Conservation (phyloP, 495 filamentous ascomycete genomes). For the Aspergillus olivimuriae region DNA sequence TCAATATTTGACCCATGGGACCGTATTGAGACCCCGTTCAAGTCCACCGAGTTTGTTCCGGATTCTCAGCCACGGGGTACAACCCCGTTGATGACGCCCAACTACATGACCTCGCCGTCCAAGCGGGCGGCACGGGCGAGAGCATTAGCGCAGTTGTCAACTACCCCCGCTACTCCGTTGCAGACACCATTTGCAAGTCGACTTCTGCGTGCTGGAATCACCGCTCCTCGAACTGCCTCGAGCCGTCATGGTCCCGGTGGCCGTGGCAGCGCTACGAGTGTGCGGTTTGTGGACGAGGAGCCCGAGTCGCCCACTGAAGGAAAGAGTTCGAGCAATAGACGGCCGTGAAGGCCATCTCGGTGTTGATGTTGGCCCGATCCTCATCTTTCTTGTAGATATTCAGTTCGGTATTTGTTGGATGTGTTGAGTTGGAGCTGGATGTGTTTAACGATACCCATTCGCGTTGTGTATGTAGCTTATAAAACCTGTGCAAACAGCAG, state of each 20-base stretch:
- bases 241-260: conserved; percentile 24
- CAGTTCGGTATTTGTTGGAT: neutral
- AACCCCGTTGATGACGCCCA: conserved; percentile 46
- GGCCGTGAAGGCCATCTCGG: no score
- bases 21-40: conserved; percentile 43
- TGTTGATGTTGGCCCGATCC: no score
- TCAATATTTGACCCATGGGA: conserved; percentile 35
- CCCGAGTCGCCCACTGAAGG: conserved; percentile 40
- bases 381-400: neutral
- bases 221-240: conserved; percentile 20
- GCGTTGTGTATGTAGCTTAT: conserved; percentile 6
- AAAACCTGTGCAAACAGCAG: neutral
- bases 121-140: conserved; percentile 49
- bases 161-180: conserved; percentile 44
- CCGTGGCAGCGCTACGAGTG: conserved; percentile 32
- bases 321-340: conserved; percentile 33
- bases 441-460: conserved; percentile 14
- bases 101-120: conserved; percentile 51
- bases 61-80: conserved; percentile 28
- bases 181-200: conserved; percentile 43
- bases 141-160: conserved; percentile 43
- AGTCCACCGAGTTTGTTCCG: conserved; percentile 36
- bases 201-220: conserved; percentile 30
- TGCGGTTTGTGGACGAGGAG: conserved; percentile 41
- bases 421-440: neutral